Conservation (phyloP, 2,329 filamentous ascomycete species). For the Colletotrichum nymphaeae region DNA sequence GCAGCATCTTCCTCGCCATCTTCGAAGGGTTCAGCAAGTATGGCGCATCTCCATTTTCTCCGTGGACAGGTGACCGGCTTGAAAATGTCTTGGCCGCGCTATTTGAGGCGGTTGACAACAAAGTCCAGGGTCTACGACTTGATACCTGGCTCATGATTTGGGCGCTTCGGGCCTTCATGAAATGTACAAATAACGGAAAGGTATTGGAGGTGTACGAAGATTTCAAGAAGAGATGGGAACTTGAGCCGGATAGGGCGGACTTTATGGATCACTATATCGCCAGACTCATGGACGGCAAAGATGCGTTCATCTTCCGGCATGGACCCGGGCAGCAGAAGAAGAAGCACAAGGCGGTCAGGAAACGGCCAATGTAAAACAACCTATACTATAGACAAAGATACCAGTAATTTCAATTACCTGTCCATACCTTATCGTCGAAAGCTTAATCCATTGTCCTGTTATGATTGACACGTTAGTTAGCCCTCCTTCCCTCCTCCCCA, state of each 20-base stretch:
- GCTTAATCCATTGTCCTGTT: background rate
- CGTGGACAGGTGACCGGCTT: conserved; percentile 80
- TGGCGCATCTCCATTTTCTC: conserved; percentile 71
- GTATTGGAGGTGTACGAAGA: conserved; percentile 66
- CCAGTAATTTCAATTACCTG: conserved; percentile 20
- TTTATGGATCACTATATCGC: conserved; percentile 61
- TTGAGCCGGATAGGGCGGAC: conserved; percentile 51
- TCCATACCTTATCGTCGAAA: too few relatives aligned
- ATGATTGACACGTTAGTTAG: background rate
- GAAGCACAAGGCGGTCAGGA: background rate
- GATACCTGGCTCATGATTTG: conserved; percentile 72
- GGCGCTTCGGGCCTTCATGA: conserved; percentile 72
- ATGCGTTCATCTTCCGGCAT: conserved; percentile 29
- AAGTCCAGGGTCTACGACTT: conserved; percentile 60
- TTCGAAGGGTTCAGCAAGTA: conserved; percentile 85
- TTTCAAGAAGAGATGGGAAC: conserved; percentile 60
- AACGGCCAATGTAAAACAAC: conserved; percentile 12
- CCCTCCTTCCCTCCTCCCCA: too few relatives aligned
- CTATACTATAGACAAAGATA: conserved; percentile 30
- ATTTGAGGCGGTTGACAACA: conserved; percentile 62
- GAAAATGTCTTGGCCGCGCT: conserved; percentile 75
- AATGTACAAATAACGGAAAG: conserved; percentile 63
- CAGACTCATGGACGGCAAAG: conserved; percentile 50
- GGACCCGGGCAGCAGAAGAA: background rate
- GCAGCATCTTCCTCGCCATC: conserved; percentile 81